Evolutionary conservation across 805 yeast genomes (phyloP).

Genomic region (Candida ficus): DNA sequence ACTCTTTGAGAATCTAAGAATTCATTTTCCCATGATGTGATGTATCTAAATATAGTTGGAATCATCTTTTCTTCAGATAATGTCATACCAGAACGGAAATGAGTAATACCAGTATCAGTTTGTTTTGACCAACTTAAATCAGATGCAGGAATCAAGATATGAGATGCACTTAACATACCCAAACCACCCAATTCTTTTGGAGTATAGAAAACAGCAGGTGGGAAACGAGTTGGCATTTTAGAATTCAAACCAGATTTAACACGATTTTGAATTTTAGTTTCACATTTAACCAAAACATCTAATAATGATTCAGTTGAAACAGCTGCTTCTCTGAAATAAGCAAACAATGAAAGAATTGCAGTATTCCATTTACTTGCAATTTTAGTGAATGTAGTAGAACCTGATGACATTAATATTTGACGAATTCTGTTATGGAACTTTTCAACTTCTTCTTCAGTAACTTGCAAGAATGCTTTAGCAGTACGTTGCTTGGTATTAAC

Average conservation of each 20-base stretch:
- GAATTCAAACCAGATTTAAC: conserved; percentile 94
- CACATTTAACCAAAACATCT: conserved; percentile 83
- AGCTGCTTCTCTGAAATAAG: conserved; percentile 92
- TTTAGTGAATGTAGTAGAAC: conserved; percentile 91
- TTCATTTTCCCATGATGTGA: conserved; percentile 96
- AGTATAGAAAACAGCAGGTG: conserved; percentile 97
- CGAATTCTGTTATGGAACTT: conserved; percentile 79
- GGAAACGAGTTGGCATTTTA: conserved; percentile 97
- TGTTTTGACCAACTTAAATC: conserved; percentile 89
- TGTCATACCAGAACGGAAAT: conserved; percentile 90
- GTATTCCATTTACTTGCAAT: conserved; percentile 96
- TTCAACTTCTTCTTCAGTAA: conserved; percentile 73
- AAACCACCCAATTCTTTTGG: conserved; percentile 97
- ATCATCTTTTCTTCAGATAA: conserved; percentile 74
- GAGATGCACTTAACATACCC: conserved; percentile 97
- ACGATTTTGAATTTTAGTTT: conserved; percentile 87
- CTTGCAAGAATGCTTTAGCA: conserved; percentile 82
- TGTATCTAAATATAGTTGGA: conserved; percentile 90
- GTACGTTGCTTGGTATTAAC: conserved; percentile 74
- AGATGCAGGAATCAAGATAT: conserved; percentile 88
- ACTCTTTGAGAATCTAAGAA: conserved; percentile 91
- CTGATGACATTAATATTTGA: conserved; percentile 90
- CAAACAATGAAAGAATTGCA: conserved; percentile 75
- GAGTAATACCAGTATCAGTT: conserved; percentile 91
- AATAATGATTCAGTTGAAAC: conserved; percentile 73